Base-by-base conservation (phyloP, 1,284 basidiomycete genomes). In the Fomitopsis palustris region DNA sequence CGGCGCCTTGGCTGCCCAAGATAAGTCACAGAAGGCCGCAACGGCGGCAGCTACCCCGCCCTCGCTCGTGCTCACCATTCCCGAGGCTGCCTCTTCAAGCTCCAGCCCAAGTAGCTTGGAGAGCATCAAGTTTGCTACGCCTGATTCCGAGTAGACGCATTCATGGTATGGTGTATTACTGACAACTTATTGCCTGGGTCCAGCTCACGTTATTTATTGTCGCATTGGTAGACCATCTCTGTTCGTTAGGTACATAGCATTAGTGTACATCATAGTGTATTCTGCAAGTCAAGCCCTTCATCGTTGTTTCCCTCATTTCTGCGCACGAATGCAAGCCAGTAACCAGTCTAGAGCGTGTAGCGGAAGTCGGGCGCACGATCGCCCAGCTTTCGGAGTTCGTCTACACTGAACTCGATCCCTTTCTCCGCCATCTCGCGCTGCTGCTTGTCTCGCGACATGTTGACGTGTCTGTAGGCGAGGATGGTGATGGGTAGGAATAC, bases 281-380 rank as follows among this genome's bases (percentile, higher is more conserved):
- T n/a, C n/a, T n/a, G n/a, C n/a, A n/a, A n/a, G n/a, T n/a, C n/a
- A n/a, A n/a, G n/a, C n/a, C n/a, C n/a, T n/a, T n/a, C n/a, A n/a
- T n/a, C n/a, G n/a, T n/a, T n/a, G n/a, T n/a, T n/a, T n/a, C n/a
- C n/a, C n/a, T n/a, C n/a, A n/a, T n/a, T n/a, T n/a, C n/a, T n/a
- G n/a, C n/a, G n/a, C n/a, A n/a, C n/a, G n/a, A 17, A 41, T n/a
- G 16, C 23, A 2, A 3, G 8, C 8, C 41, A 43, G 19, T 43
- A 41, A 4, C 12, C 19, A 12, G 16, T 17, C 41, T 42, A 86
- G 9, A 86, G 56, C 3, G 77, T 85, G 63, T 89, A 89, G 62
- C 81, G 76, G 66, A 88, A 88, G 65, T 85, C 82, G 3, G 84
- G 85, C 1, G 86, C 83, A 49, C 80, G 75, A 65, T 89, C 87